Conservation (phyloP, 2,329 filamentous ascomycete species). For the Colletotrichum tofieldiae region DNA sequence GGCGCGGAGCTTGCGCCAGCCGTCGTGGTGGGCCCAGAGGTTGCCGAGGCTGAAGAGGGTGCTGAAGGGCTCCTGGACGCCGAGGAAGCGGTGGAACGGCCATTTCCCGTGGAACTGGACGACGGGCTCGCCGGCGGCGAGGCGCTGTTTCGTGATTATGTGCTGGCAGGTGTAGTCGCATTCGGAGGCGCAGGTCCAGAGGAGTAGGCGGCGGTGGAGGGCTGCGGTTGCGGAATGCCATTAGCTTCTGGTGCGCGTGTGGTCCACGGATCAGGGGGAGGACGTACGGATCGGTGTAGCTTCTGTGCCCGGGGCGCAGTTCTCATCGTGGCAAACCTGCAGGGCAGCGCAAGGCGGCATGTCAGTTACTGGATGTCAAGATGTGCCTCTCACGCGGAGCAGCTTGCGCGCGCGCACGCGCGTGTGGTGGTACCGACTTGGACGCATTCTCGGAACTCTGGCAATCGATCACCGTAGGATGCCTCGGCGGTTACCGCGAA, state of each 20-base stretch:
- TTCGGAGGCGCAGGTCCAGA: conserved; percentile 94
- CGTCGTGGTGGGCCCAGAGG: conserved; percentile 86
- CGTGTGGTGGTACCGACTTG: conserved; percentile 69
- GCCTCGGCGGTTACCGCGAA: conserved; percentile 70
- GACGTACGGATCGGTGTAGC: conserved; percentile 79
- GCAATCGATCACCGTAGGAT: conserved; percentile 86
- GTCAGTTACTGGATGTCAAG: conserved; percentile 23
- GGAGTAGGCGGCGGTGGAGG: conserved; percentile 85
- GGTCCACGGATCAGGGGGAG: background rate
- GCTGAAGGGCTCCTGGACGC: conserved; percentile 94
- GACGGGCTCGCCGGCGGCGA: conserved; percentile 76
- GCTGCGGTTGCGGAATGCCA: conserved; percentile 65
- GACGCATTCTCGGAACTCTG: conserved; percentile 90
- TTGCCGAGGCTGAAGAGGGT: conserved; percentile 96
- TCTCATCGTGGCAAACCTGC: conserved; percentile 85
- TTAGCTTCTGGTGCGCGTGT: conserved; percentile 30
- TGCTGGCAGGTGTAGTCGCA: conserved; percentile 99
- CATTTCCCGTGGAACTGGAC: conserved; percentile 99
- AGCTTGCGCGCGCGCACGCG: background rate
- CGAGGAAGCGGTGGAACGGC: conserved; percentile 92
- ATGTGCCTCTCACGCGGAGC: background rate
- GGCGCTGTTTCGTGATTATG: conserved; percentile 83
- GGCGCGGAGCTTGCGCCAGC: conserved; percentile 79
- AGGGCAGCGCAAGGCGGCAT: conserved; percentile 20
- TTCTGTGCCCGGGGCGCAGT: conserved; percentile 77